Percentiles rank a stretch among this genome's conserved stretches.
These are phyloP conservation scores for Fusarium mangiferae DNA, from an alignment of 2,329 filamentous ascomycete genomes.

Conservation along the genomic window DNA sequence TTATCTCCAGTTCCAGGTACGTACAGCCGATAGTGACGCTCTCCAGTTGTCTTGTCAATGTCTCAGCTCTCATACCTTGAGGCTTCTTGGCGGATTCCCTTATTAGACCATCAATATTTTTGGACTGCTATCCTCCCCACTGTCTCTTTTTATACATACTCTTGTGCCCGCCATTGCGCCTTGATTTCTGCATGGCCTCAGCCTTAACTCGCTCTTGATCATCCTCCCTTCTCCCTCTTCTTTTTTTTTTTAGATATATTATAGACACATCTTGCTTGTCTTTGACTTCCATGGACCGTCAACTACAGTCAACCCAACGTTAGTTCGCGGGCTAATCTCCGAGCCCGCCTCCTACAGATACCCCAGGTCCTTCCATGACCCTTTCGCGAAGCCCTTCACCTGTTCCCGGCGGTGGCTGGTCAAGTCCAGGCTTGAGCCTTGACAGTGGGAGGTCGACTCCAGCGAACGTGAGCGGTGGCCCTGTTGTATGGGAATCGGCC, in stretches of 20 bases:
- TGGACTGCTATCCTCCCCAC: constrained; percentile 9
- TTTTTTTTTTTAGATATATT: not conserved
- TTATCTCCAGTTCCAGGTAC: constrained; percentile 68
- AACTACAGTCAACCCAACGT: constrained; percentile 11
- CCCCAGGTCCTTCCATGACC: constrained; percentile 75
- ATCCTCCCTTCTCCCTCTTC: not conserved
- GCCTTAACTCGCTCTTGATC: not conserved
- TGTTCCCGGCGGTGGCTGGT: constrained; percentile 85
- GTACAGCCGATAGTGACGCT: constrained; percentile 42
- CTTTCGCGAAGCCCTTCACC: constrained; percentile 90
- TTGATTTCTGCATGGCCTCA: constrained; percentile 5
- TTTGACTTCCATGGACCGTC: constrained; percentile 21
- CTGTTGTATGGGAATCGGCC: constrained; percentile 83
- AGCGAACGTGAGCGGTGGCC: constrained; percentile 63
- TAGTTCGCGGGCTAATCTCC: constrained; percentile 42
- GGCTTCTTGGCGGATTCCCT: constrained; percentile 16
- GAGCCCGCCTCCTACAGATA: constrained; percentile 54
- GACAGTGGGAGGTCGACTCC: constrained; percentile 78
- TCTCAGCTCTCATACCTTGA: constrained; percentile 35
- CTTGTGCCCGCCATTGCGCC: not conserved
- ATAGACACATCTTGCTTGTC: constrained; percentile 6
- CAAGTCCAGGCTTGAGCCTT: constrained; percentile 81
- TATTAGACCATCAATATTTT: constrained; percentile 7
- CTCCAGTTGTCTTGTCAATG: constrained; percentile 24
- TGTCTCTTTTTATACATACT: constrained; percentile 18